Evolutionary conservation across 2,329 filamentous ascomycete genomes (phyloP).

Genomic region (Fusarium decemcellulare): DNA sequence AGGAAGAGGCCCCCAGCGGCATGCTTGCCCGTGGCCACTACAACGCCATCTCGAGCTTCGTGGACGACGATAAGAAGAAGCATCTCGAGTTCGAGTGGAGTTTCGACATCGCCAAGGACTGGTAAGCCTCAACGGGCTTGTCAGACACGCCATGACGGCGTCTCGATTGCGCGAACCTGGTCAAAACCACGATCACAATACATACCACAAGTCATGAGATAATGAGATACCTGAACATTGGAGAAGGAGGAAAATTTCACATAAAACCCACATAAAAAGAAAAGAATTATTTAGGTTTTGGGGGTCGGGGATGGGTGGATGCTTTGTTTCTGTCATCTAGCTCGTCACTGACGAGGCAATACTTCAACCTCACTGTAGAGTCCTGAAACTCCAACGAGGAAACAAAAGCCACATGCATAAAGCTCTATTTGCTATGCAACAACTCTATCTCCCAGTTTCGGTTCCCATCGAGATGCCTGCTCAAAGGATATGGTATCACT

Average conservation of each 20-base stretch:
- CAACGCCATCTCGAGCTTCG: slow-evolving; percentile 88
- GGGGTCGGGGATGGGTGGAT: slow-evolving; percentile 33
- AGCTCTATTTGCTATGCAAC: slow-evolving; percentile 46
- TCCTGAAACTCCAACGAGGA: slow-evolving; percentile 22
- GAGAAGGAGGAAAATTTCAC: slow-evolving; percentile 29
- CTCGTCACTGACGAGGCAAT: slow-evolving; percentile 32
- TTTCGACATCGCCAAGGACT: slow-evolving; percentile 97
- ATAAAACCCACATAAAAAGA: slow-evolving; percentile 34
- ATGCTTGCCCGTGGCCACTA: slow-evolving; percentile 94
- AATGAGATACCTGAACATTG: slow-evolving; percentile 48
- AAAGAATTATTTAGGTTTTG: slow-evolving; percentile 15
- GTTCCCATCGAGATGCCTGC: slow-evolving; percentile 29
- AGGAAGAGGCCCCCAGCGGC: slow-evolving; percentile 92
- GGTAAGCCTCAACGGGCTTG: slow-evolving; percentile 66
- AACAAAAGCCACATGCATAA: slow-evolving; percentile 42
- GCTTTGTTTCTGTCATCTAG: slow-evolving; percentile 38
- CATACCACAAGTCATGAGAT: slow-evolving; percentile 46
- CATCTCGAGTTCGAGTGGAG: slow-evolving; percentile 96
- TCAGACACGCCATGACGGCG: slow-evolving; percentile 20
- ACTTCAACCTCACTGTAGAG: slow-evolving; percentile 30
- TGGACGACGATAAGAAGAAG: slow-evolving; percentile 93
- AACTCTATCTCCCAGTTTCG: slow-evolving; percentile 32
- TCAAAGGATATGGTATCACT: slow-evolving; percentile 46
- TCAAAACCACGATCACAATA: slow-evolving; percentile 23
- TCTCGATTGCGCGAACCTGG: slow-evolving; percentile 9